Conservation (phyloP, 2,329 filamentous ascomycete genomes). For the Ceratocystis eucalypticola region DNA sequence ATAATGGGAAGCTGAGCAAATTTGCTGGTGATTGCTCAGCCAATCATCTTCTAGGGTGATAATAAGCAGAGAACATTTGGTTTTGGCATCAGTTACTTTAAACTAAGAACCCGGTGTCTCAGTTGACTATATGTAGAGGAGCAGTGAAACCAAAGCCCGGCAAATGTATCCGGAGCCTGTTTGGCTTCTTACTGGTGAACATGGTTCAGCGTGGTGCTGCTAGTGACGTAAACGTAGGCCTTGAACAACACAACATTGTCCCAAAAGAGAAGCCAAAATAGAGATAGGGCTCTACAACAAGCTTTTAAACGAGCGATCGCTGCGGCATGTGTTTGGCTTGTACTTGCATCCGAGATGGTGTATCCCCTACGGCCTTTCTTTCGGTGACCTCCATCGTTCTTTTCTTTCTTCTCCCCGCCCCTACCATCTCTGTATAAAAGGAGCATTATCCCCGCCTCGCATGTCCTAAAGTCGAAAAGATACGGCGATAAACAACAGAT, state of each 20-base stretch:
- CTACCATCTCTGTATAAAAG: not conserved
- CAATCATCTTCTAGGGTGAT: not conserved
- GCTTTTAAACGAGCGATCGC: no score
- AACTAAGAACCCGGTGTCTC: not conserved
- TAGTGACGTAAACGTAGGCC: not conserved
- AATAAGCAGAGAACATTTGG: not conserved
- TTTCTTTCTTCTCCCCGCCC: no score
- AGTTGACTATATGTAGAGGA: not conserved
- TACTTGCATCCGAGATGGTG: no score
- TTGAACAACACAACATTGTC: not conserved
- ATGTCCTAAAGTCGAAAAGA: not conserved
- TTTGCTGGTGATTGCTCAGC: not conserved
- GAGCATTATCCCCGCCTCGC: not conserved
- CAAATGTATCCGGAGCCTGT: not conserved
- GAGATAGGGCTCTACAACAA: not conserved
- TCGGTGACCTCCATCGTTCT: no score
- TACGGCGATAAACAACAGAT: not conserved
- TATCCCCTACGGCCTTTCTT: no score
- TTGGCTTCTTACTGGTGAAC: not conserved
- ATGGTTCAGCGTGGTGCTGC: not conserved
- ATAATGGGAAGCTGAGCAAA: no score
- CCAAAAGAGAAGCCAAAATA: not conserved
- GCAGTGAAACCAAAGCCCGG: not conserved
- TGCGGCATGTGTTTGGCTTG: no score
- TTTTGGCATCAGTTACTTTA: not conserved